A percentile compares a stretch with the other conserved stretches of the same genome.
These are phyloP conservation scores for Boletus rufocinnamomeus DNA, from an alignment of 768 basidiomycete genomes.

Conservation along the genomic window DNA sequence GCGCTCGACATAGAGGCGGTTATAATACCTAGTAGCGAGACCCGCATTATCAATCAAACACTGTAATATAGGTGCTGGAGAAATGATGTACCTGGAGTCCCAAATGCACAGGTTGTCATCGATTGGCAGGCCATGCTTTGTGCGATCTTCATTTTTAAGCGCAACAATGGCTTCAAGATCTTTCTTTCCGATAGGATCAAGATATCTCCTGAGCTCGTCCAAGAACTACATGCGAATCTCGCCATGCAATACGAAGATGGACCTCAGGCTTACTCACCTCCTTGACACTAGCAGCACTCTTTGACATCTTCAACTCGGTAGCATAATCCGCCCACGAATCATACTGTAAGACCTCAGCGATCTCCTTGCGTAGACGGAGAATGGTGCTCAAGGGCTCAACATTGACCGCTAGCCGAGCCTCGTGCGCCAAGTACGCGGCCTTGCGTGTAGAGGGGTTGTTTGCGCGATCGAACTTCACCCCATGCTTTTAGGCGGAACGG, in stretches of 20 bases:
- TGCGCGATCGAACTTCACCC: slow-evolving; percentile 70
- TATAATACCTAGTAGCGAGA: slow-evolving; percentile 26
- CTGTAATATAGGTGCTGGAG: neutral
- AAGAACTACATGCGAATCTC: slow-evolving; percentile 54
- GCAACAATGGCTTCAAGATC: slow-evolving; percentile 66
- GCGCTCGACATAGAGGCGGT: slow-evolving; percentile 52
- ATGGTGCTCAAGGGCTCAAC: slow-evolving; percentile 67
- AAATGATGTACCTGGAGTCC: slow-evolving; percentile 70
- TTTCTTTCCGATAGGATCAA: slow-evolving; percentile 68
- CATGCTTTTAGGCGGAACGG: neutral
- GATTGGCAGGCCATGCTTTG: slow-evolving; percentile 56
- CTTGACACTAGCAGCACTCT: slow-evolving; percentile 58
- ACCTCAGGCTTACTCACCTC: slow-evolving; percentile 40
- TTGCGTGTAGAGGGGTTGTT: slow-evolving; percentile 67
- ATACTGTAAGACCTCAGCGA: slow-evolving; percentile 68
- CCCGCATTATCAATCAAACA: neutral
- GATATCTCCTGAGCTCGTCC: slow-evolving; percentile 66
- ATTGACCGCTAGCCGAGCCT: slow-evolving; percentile 66
- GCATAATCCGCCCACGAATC: slow-evolving; percentile 80
- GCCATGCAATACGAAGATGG: neutral
- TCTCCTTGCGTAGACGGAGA: slow-evolving; percentile 66
- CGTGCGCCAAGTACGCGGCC: slow-evolving; percentile 61
- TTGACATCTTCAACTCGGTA: slow-evolving; percentile 84
- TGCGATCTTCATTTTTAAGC: slow-evolving; percentile 73
- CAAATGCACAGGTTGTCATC: slow-evolving; percentile 75